Base-by-base conservation (phyloP, 495 filamentous ascomycete genomes). In the Lasiosphaeris hirsuta region DNA sequence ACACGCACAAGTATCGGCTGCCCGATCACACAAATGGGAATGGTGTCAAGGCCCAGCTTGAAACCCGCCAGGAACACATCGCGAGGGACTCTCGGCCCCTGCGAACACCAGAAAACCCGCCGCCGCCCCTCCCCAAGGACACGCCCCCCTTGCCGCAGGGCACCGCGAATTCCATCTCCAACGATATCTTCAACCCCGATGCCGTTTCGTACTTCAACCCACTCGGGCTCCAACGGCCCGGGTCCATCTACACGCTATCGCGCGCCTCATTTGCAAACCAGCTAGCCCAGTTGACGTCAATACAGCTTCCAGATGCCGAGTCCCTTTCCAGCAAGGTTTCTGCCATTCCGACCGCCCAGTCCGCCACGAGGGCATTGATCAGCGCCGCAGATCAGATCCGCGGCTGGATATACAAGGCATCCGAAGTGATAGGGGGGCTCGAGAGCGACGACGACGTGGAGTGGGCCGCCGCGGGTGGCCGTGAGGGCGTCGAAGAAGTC, bases 361-460 rank as follows among this genome's bases (percentile, higher is more conserved):
- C 83, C 8, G 94, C 92, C 5, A 84, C 89, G 6, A 84, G 82
- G 47, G 89, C 89, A 0, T 75, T 98, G 54, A 84, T 86, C 56
- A 83, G 84, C 49, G 88, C 92, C 9, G 90, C 93, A 18, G 88
- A 92, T 51, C 90, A 96, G 70, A 97, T 98, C 49, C 83, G 86
- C 44, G 85, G 85, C 54, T 97, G 94, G 94, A 92, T 97, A 57
- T 80, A 81, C 59, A 96, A 96, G 67, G 92, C 94, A 1, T 86
- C 84, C 0, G 90, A 94, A 56, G 90, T 96, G 9, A 81, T 98
- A 23, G 82, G 77, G 53, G 90, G 90, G 0, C 72, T 97, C 18
- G 90, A 96, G 69, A 87, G 90, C 11, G 92, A 97, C 59, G 94
- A 98, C 72, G 93, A 98, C 63, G 90, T 97, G 17, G 92, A 96